Conservation (phyloP, 192 early-diverging fungal genomes). For the Entomortierella lignicola region DNA sequence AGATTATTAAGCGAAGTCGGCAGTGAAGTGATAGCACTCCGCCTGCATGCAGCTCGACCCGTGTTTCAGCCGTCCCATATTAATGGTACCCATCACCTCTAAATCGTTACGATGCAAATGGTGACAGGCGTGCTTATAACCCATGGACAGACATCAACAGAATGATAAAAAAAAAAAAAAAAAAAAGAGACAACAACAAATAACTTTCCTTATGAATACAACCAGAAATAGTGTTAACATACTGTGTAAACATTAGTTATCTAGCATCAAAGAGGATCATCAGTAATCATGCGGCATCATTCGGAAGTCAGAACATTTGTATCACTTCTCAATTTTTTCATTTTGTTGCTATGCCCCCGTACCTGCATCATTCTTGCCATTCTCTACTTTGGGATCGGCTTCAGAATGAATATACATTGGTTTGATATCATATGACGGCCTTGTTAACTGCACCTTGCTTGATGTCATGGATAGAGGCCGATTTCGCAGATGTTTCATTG, state of each 20-base stretch:
- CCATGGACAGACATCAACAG: not conserved
- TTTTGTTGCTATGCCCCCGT: conserved; percentile 11
- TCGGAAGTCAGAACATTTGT: not conserved
- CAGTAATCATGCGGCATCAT: conserved; percentile 3
- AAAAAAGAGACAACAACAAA: not conserved
- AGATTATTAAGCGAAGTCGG: conserved; percentile 43
- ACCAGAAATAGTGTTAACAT: not conserved
- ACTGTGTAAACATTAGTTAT: too few relatives aligned
- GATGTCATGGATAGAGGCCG: conserved; percentile 21
- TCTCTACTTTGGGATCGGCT: not conserved
- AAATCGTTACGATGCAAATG: conserved; percentile 44
- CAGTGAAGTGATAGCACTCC: conserved; percentile 37
- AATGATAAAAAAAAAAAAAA: not conserved
- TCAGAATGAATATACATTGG: conserved; percentile 27
- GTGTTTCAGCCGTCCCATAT: conserved; percentile 40
- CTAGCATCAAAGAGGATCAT: conserved; percentile 1
- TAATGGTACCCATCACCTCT: conserved; percentile 43
- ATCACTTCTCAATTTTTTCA: not conserved
- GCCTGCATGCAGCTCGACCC: conserved; percentile 39
- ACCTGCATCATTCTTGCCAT: conserved; percentile 7
- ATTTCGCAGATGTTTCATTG: conserved; percentile 27
- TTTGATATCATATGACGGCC: conserved; percentile 33
- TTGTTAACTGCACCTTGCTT: conserved; percentile 13
- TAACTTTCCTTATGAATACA: not conserved
- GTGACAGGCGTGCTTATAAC: not conserved